Conservation (phyloP, 1,139 yeast species). For the Komagataea norvegica region DNA sequence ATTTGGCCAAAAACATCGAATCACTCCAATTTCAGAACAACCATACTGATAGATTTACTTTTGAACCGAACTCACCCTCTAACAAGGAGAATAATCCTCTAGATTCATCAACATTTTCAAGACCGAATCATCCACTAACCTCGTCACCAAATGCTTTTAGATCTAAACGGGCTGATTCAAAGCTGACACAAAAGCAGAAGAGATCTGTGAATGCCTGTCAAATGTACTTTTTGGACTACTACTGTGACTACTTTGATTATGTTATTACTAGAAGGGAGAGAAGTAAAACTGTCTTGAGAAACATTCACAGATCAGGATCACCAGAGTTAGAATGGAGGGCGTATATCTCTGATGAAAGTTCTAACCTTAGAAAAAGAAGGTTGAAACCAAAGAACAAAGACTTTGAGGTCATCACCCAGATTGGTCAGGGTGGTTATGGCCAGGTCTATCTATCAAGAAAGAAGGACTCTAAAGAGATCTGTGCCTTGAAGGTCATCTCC, state of each 20-base stretch:
- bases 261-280: slow-evolving; percentile 84
- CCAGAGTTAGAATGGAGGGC: slow-evolving; percentile 72
- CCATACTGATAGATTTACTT: slow-evolving; percentile 21
- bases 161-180: slow-evolving; percentile 10
- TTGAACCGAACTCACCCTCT: slow-evolving; percentile 25
- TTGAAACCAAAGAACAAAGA: slow-evolving; percentile 91
- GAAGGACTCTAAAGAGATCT: slow-evolving; percentile 89
- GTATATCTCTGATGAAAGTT: slow-evolving; percentile 81
- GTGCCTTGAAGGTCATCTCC: slow-evolving; percentile 90
- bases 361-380: slow-evolving; percentile 79
- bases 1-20: slow-evolving; percentile 25
- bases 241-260: slow-evolving; percentile 94
- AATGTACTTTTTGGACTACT: slow-evolving; percentile 84
- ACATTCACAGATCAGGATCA: slow-evolving; percentile 37
- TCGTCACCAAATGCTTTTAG: slow-evolving; percentile 15
- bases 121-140: slow-evolving; percentile 14
- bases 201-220: slow-evolving; percentile 80
- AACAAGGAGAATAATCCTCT: slow-evolving; percentile 36
- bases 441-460: slow-evolving; percentile 93
- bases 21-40: slow-evolving; percentile 20
- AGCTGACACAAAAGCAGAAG: slow-evolving; percentile 50
- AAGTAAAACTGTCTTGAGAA: slow-evolving; percentile 57
- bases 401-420: slow-evolving; percentile 94
- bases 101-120: slow-evolving; percentile 24
- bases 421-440: slow-evolving; percentile 99